phyloP scores from a whole-genome alignment of 192 early-diverging fungal genomes.

The Coemansia sp. region DNA sequence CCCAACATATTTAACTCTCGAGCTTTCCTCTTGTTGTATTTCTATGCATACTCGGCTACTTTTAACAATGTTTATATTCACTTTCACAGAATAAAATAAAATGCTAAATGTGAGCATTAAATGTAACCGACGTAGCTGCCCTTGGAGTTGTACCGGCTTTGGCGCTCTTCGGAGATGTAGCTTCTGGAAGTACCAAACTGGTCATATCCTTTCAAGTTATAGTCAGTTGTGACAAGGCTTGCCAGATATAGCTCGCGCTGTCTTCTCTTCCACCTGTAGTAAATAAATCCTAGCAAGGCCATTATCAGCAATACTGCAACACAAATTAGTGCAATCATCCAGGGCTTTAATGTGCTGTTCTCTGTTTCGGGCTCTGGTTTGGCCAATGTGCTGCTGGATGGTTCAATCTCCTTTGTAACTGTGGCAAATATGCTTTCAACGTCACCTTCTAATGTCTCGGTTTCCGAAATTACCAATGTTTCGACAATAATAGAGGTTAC shows the following conservation, averaged over 20 bases:
- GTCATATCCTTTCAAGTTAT: neutral
- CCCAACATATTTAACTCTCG: too few relatives aligned
- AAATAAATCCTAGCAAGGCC: neutral
- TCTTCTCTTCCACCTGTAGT: neutral
- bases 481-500: neutral
- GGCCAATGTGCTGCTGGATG: neutral
- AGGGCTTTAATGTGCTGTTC: neutral
- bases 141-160: constrained; percentile 6
- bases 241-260: constrained; percentile 4
- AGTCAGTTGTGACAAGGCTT: neutral
- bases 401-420: neutral
- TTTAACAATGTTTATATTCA: too few relatives aligned
- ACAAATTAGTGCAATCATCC: constrained; percentile 4
- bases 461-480: neutral
- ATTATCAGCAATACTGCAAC: neutral
- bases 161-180: constrained; percentile 1
- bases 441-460: neutral
- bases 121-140: constrained; percentile 9
- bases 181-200: neutral
- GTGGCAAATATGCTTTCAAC: neutral
- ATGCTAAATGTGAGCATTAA: neutral
- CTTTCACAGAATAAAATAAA: neutral
- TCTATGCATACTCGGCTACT: too few relatives aligned
- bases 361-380: neutral
- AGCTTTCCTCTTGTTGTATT: too few relatives aligned